Evolutionary conservation across 257 asterid species (phyloP), one percentile per base, ranked within the genome.

Genomic region (Lithospermum erythrorhizon): DNA sequence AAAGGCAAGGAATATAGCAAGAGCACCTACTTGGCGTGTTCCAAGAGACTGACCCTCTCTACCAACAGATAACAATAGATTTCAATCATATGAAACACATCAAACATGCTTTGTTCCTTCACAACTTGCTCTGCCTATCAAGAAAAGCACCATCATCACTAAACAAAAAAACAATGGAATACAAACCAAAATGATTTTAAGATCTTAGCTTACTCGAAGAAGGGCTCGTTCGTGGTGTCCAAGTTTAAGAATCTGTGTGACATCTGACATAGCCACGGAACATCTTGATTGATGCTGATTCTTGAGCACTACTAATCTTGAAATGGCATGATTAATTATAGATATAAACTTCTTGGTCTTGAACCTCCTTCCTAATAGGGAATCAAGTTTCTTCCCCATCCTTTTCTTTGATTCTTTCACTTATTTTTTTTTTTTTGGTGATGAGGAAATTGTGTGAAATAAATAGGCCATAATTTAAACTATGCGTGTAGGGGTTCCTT

Each of bases 31-130:
- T 76, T 86, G 57, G 82, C 80, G 1, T 79, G 94, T 70, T 73
- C 77, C 11, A 89, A 21, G 61, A 84, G 95, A 68, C 62, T 63
- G 71, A 76, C 65, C 70, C 95, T 79, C 65, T 93, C 96, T 0
- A 77, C 51, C 73, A 87, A 59, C 22, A 84, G 72, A 73, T 67
- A 75, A 73, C 89, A 82, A 69, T 83, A 89, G 61, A 82, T 81
- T 65, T 89, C 95, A 74, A 87, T n/a, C 23, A 82, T 17, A 35
- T 10, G 79, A 68, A 80, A 80, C 75, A 78, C 93, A 72, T 93
- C 96, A 86, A 86, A 9, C 89, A 81, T 83, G 71, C 83, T 89
- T 72, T 93, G 89, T 70, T 86, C 96, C 83, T 79, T 93, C 0
- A 90, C 82, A 77, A 87, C 96, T 61, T 80, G 94, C 62, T 90